Evolutionary conservation across 2,329 filamentous ascomycete genomes (phyloP).

Genomic region (Fusarium sp.): DNA sequence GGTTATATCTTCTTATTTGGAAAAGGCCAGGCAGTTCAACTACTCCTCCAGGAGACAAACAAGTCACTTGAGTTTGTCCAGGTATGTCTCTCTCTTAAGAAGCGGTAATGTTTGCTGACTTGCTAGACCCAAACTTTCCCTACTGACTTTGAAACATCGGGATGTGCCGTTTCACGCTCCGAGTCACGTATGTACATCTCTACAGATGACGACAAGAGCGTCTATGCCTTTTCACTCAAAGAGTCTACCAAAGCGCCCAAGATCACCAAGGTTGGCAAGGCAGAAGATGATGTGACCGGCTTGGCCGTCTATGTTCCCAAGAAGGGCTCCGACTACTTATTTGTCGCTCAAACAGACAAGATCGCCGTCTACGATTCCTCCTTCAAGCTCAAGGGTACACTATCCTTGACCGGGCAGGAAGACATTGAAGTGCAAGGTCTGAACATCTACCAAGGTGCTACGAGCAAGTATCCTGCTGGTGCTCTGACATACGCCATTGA

Average conservation of each 20-base stretch:
- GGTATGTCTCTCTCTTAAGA: constrained; percentile 24
- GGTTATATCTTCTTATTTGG: constrained; percentile 58
- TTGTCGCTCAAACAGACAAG: constrained; percentile 51
- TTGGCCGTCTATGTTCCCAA: constrained; percentile 52
- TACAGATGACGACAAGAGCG: constrained; percentile 48
- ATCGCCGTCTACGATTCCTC: constrained; percentile 52
- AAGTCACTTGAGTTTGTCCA: constrained; percentile 50
- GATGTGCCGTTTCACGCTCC: constrained; percentile 52
- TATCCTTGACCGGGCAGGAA: constrained; percentile 50
- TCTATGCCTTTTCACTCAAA: constrained; percentile 51
- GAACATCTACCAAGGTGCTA: constrained; percentile 51
- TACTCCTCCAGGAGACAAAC: constrained; percentile 47
- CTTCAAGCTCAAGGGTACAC: constrained; percentile 49
- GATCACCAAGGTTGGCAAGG: constrained; percentile 49
- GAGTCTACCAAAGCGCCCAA: constrained; percentile 51
- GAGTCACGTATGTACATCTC: constrained; percentile 52
- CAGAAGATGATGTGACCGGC: constrained; percentile 51
- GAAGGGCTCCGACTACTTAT: constrained; percentile 52
- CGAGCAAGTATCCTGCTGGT: constrained; percentile 49
- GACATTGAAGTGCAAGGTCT: constrained; percentile 55
- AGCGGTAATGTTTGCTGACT: background rate
- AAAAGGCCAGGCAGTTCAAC: constrained; percentile 51
- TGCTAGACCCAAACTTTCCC: constrained; percentile 54
- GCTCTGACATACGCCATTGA: constrained; percentile 53
- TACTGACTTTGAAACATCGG: constrained; percentile 52